Conservation (phyloP, 148 eudicot species). For the Agrostemma githago region DNA sequence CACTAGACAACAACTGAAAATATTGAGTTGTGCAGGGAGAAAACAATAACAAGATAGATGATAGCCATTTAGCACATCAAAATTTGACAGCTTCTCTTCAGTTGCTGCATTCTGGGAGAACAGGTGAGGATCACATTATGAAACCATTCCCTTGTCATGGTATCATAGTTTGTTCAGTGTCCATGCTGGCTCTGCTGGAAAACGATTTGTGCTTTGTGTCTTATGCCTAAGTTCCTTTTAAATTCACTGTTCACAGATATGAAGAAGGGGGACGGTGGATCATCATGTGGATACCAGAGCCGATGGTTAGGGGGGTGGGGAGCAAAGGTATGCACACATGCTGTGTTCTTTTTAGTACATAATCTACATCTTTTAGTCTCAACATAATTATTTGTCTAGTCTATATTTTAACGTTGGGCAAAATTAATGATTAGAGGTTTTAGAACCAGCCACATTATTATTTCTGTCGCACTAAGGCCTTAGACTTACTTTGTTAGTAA, state of each 20-base stretch:
- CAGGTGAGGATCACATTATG: neutral
- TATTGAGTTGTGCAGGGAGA: conserved; percentile 4
- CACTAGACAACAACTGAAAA: conserved; percentile 9
- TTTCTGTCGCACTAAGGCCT: neutral
- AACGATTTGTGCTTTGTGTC: neutral
- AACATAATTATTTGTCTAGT: neutral
- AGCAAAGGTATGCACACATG: conserved; percentile 14
- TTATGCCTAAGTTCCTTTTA: neutral
- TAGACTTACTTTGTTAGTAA: too few relatives aligned
- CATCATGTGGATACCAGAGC: conserved; percentile 15
- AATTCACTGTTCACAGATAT: neutral
- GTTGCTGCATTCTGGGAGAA: conserved; percentile 3
- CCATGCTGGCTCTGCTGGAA: neutral
- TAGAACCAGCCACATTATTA: neutral
- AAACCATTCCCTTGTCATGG: neutral
- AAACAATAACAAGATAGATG: neutral
- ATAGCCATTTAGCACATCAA: neutral
- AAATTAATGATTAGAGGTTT: neutral
- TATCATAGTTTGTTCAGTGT: neutral
- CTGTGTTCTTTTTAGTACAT: neutral
- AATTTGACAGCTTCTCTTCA: neutral
- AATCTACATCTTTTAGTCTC: neutral
- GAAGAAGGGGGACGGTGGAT: neutral
- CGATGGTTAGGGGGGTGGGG: conserved; percentile 17
- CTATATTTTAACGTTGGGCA: neutral